phyloP scores from a whole-genome alignment of 352 stramenopile species.

The Blastocystis sp. region DNA sequence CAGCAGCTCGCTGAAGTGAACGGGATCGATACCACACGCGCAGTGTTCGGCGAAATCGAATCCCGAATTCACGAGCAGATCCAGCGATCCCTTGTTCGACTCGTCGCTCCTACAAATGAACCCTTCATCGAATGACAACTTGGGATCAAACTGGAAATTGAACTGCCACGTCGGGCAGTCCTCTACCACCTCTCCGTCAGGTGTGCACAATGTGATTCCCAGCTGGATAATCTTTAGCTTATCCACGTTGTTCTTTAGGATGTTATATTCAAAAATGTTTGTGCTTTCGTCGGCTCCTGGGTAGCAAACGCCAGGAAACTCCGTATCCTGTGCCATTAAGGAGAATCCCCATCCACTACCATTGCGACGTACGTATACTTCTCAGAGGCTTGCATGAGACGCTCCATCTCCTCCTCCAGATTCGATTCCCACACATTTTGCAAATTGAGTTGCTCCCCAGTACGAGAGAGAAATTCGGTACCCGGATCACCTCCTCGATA shows the following conservation, averaged over 20 bases:
- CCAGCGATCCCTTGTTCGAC: conserved; percentile 26
- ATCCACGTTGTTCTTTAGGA: conserved; percentile 49
- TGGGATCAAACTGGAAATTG: conserved; percentile 52
- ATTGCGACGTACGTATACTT: conserved; percentile 55
- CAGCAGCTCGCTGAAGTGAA: conserved; percentile 39
- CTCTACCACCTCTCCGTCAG: not conserved
- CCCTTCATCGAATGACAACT: not conserved
- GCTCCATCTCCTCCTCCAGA: conserved; percentile 40
- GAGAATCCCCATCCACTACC: not conserved
- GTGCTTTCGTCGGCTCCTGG: not conserved
- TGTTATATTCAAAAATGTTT: conserved; percentile 56
- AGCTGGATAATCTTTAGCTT: conserved; percentile 57
- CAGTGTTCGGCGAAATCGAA: conserved; percentile 17
- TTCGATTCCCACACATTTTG: conserved; percentile 51
- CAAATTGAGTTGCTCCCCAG: not conserved
- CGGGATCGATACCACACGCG: not conserved
- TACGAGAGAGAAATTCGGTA: not conserved
- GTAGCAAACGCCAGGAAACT: conserved; percentile 53
- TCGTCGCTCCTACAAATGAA: conserved; percentile 33
- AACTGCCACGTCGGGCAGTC: conserved; percentile 56
- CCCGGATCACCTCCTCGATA: not conserved
- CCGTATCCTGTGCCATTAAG: conserved; percentile 34
- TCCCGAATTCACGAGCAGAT: conserved; percentile 5
- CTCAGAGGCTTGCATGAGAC: conserved; percentile 12
- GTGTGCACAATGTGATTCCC: conserved; percentile 49